phyloP scores from a whole-genome alignment of 495 filamentous ascomycete genomes.

The Lindgomyces ingoldianus region DNA sequence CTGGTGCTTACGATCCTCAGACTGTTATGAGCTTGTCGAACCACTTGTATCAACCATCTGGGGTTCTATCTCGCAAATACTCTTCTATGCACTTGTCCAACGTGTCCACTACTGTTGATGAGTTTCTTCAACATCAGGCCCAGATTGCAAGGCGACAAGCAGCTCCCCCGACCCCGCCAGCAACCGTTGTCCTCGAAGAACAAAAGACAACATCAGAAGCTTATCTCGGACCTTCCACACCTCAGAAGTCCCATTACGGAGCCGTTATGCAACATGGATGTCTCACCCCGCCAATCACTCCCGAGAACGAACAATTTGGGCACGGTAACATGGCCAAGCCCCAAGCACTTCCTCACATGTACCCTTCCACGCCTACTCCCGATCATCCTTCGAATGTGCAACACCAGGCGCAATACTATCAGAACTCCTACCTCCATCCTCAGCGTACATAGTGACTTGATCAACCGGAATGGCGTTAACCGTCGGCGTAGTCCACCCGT shows the following conservation, averaged over 20 bases:
- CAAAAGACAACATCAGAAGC: slow-evolving; percentile 47
- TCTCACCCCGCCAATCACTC: slow-evolving; percentile 93
- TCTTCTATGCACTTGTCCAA: slow-evolving; percentile 75
- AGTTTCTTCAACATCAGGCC: slow-evolving; percentile 83
- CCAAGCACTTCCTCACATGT: slow-evolving; percentile 29
- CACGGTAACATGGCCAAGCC: slow-evolving; percentile 31
- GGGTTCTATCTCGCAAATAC: slow-evolving; percentile 86
- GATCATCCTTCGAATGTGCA: slow-evolving; percentile 40
- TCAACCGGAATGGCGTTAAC: neutral
- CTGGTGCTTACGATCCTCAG: slow-evolving; percentile 74
- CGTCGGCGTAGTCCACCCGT: neutral
- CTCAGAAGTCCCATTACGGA: slow-evolving; percentile 73
- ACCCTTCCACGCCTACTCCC: slow-evolving; percentile 41
- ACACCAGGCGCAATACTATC: slow-evolving; percentile 35
- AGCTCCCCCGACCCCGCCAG: slow-evolving; percentile 68
- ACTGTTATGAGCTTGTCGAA: slow-evolving; percentile 82
- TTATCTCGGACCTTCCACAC: slow-evolving; percentile 69
- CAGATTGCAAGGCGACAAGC: slow-evolving; percentile 62
- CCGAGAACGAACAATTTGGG: slow-evolving; percentile 57
- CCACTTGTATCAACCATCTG: slow-evolving; percentile 81
- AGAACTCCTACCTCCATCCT: slow-evolving; percentile 36
- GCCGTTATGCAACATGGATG: slow-evolving; percentile 71
- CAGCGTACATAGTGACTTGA: slow-evolving; percentile 34
- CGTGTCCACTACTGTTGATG: slow-evolving; percentile 77
- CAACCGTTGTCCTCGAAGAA: slow-evolving; percentile 53